These are phyloP conservation scores for Fusarium sambucinum DNA, from an alignment of 2,329 filamentous ascomycete genomes.

Conservation along the genomic window DNA sequence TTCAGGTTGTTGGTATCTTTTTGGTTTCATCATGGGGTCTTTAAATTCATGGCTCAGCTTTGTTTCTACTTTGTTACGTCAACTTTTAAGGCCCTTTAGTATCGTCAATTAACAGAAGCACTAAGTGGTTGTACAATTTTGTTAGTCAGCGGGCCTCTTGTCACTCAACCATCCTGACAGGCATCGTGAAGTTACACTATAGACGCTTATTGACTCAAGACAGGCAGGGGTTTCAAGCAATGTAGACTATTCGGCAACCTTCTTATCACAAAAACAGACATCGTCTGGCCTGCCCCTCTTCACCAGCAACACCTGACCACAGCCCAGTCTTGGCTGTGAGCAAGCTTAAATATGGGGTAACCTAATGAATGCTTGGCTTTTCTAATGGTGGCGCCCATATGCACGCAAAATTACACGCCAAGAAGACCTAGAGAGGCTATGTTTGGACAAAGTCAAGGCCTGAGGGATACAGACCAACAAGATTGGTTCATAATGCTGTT, in stretches of 20 bases:
- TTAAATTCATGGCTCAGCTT: not conserved
- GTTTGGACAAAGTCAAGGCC: slow-evolving; percentile 14
- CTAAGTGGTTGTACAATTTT: not conserved
- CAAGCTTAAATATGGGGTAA: slow-evolving; percentile 37
- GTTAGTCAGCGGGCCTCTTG: not conserved
- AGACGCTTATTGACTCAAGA: not conserved
- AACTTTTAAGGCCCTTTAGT: not conserved
- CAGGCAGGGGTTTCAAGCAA: not conserved
- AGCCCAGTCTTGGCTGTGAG: slow-evolving; percentile 39
- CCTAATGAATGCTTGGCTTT: slow-evolving; percentile 40
- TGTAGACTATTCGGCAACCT: not conserved
- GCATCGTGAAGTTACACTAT: not conserved
- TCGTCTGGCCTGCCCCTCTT: slow-evolving; percentile 14
- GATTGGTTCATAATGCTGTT: not conserved
- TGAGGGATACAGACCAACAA: not conserved
- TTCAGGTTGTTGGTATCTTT: not conserved
- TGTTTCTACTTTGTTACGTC: not conserved
- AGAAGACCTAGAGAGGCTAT: slow-evolving; percentile 32
- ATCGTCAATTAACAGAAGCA: not conserved
- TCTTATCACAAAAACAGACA: not conserved
- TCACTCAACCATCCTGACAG: slow-evolving; percentile 2
- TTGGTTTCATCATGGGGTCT: not conserved
- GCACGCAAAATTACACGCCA: slow-evolving; percentile 22
- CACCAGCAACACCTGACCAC: slow-evolving; percentile 36
- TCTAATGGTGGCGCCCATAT: slow-evolving; percentile 34